Conservation (phyloP, 768 basidiomycete species). For the Tephrocybe sp. region DNA sequence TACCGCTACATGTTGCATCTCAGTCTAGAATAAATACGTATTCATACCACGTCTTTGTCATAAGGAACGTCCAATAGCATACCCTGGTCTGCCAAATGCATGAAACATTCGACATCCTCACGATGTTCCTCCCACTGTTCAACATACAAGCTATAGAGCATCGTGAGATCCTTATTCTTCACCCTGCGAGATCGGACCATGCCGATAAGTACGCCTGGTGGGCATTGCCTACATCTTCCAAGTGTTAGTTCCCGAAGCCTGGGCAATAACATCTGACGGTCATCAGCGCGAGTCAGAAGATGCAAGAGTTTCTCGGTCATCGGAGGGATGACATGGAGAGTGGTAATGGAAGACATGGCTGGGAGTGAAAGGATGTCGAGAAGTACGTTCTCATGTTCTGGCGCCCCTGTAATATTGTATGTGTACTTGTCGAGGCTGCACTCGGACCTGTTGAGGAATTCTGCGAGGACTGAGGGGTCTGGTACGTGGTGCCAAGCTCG, state of each 20-base stretch:
- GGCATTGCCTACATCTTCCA: not conserved
- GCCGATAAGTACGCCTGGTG: not conserved
- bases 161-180: not conserved
- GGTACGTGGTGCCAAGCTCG: not conserved
- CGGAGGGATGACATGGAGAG: not conserved
- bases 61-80: not conserved
- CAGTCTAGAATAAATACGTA: too few species aligned
- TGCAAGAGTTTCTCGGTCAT: not conserved
- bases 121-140: not conserved
- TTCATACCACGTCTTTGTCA: too few species aligned
- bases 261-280: not conserved
- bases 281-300: not conserved
- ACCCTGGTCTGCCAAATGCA: not conserved
- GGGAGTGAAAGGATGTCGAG: constrained; percentile 2
- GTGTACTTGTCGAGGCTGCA: constrained; percentile 1
- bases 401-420: not conserved
- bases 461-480: not conserved
- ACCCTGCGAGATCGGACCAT: constrained; percentile 6
- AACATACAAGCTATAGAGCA: not conserved
- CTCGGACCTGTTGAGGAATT: constrained; percentile 5
- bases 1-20: too few species aligned
- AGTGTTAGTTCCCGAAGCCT: constrained; percentile 4
- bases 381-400: not conserved
- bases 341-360: not conserved
- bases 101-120: constrained; percentile 1